These are phyloP conservation scores for Candida ficus DNA, from an alignment of 805 yeast genomes.

Conservation along the genomic window DNA sequence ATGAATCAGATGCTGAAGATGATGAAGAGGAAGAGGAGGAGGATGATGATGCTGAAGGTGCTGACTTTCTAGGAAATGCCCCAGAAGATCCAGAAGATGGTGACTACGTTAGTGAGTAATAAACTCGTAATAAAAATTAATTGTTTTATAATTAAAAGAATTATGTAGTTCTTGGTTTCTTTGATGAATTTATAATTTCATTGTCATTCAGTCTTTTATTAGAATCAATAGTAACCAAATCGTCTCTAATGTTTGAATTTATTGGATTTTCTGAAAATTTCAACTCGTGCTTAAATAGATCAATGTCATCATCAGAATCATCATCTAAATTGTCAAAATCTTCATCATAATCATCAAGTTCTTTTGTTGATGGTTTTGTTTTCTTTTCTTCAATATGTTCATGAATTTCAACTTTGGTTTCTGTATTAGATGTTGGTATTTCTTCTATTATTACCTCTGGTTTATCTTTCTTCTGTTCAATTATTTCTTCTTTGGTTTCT, in stretches of 20 bases:
- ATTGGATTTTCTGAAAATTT: conserved; percentile 16
- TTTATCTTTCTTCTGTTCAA: background rate
- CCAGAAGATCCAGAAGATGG: too few relatives aligned
- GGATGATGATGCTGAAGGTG: background rate
- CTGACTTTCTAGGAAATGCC: background rate
- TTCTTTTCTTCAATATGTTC: conserved; percentile 15
- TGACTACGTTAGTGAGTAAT: background rate
- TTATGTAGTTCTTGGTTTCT: background rate
- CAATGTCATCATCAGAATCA: conserved; percentile 17
- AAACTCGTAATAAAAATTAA: background rate
- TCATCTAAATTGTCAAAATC: conserved; percentile 21
- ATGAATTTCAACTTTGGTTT: conserved; percentile 27
- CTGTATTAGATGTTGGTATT: conserved; percentile 5
- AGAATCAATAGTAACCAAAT: conserved; percentile 18
- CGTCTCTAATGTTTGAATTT: conserved; percentile 15
- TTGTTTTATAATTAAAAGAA: too few relatives aligned
- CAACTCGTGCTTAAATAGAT: conserved; percentile 16
- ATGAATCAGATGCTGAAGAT: conserved; percentile 13
- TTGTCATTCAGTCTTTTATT: conserved; percentile 4
- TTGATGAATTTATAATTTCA: conserved; percentile 9
- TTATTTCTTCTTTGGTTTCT: background rate
- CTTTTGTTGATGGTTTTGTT: background rate
- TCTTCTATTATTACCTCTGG: too few relatives aligned
- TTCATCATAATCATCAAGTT: conserved; percentile 11
- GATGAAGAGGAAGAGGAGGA: conserved; percentile 5